Evolutionary conservation across 768 basidiomycete species (phyloP).

Genomic region (Pisolithus sp.): DNA sequence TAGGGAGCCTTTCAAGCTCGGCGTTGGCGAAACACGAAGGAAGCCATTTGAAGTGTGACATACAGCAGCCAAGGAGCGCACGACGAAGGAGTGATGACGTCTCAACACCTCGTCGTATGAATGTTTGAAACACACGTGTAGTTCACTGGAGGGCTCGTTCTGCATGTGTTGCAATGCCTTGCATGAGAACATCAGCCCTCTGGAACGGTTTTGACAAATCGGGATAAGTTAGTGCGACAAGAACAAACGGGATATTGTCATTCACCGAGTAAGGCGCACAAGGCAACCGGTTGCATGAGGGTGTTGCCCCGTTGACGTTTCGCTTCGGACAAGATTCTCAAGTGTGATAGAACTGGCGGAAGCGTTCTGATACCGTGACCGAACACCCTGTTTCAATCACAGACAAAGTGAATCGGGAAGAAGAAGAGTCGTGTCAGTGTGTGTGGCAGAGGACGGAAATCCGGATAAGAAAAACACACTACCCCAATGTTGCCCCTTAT

Average conservation of each 20-base stretch:
- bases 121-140: constrained; percentile 63
- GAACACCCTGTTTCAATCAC: constrained; percentile 50
- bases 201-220: constrained; percentile 21
- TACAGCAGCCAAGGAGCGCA: constrained; percentile 44
- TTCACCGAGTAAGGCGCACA: constrained; percentile 59
- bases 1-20: background rate
- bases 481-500: constrained; percentile 62
- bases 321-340: constrained; percentile 52
- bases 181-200: constrained; percentile 64
- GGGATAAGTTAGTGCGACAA: background rate
- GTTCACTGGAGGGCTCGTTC: constrained; percentile 42
- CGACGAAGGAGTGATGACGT: constrained; percentile 61
- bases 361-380: constrained; percentile 42
- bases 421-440: constrained; percentile 4
- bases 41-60: constrained; percentile 8
- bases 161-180: constrained; percentile 64
- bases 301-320: constrained; percentile 32
- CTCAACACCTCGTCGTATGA: constrained; percentile 64
- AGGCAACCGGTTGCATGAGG: constrained; percentile 55
- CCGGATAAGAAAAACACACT: constrained; percentile 21
- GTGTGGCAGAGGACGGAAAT: constrained; percentile 9
- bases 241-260: constrained; percentile 15
- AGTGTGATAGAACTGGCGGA: constrained; percentile 45
- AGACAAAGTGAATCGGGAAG: constrained; percentile 3
- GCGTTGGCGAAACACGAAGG: background rate